Conservation (phyloP, 805 yeast species). For the Candida morakotiae region DNA sequence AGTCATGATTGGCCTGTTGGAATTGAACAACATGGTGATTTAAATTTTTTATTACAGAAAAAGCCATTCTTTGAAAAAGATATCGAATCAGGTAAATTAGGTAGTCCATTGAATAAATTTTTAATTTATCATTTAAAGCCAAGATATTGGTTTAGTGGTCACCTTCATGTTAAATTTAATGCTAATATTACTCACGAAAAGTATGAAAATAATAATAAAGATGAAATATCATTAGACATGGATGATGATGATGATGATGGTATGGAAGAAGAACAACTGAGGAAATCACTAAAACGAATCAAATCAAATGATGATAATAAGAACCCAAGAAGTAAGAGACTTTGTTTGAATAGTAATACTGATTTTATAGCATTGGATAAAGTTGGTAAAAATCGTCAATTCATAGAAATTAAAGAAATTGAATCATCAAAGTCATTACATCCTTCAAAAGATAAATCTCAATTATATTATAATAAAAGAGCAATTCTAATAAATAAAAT, state of each 20-base stretch:
- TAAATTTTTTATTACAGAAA: constrained; percentile 39
- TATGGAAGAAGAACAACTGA: constrained; percentile 4
- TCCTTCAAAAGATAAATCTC: constrained; percentile 10
- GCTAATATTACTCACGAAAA: constrained; percentile 42
- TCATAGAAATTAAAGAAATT: constrained; percentile 49
- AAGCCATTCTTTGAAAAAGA: constrained; percentile 73
- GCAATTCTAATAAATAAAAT: constrained; percentile 32
- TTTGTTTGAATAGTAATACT: constrained; percentile 20
- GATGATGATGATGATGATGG: constrained; percentile 12
- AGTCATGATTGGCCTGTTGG: constrained; percentile 96
- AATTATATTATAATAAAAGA: constrained; percentile 26
- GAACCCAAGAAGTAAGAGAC: background rate
- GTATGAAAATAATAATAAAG: constrained; percentile 9
- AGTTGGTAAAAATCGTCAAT: constrained; percentile 63
- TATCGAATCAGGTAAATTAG: constrained; percentile 55
- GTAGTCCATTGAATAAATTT: constrained; percentile 64
- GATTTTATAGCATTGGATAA: constrained; percentile 80
- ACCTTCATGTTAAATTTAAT: constrained; percentile 70
- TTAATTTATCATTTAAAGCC: constrained; percentile 59
- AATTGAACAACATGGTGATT: constrained; percentile 62
- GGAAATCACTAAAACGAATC: constrained; percentile 2
- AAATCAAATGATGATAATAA: background rate
- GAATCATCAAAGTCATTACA: constrained; percentile 18
- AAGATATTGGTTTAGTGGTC: constrained; percentile 81
- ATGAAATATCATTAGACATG: constrained; percentile 21